Percentiles rank a stretch among this genome's conserved stretches.
Evolutionary conservation across 2,329 filamentous ascomycete genomes (phyloP).

Genomic region (Pseudogymnoascus sp.): DNA sequence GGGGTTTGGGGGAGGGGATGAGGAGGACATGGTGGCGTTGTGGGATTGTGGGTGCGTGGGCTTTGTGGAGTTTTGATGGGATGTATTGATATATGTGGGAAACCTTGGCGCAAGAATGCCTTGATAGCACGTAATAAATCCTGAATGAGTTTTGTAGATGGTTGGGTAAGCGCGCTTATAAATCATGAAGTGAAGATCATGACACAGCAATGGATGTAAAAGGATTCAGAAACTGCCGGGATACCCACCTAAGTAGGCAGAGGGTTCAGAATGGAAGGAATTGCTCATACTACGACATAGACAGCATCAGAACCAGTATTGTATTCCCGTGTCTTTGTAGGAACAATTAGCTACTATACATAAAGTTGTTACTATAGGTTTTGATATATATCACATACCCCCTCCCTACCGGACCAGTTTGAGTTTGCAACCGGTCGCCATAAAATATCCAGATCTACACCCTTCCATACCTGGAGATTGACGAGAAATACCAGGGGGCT

Average conservation of each 20-base stretch:
- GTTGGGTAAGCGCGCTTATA: neutral
- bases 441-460: neutral
- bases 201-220: neutral
- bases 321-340: neutral
- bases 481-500: neutral
- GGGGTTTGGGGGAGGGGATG: neutral
- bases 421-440: neutral
- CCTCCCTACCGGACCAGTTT: neutral
- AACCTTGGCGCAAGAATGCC: neutral
- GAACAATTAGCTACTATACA: neutral
- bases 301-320: neutral
- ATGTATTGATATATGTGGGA: neutral
- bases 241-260: neutral
- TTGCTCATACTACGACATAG: neutral
- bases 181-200: neutral
- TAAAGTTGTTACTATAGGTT: neutral
- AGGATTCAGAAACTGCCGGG: neutral
- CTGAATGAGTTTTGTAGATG: neutral
- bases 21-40: neutral
- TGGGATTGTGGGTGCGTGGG: neutral
- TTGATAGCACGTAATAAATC: neutral
- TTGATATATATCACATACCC: neutral
- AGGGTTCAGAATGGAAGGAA: neutral
- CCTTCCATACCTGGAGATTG: neutral
- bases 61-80: neutral